Evolutionary conservation across 495 filamentous ascomycete genomes (phyloP).

Genomic region (Lasiosphaeria hispida): DNA sequence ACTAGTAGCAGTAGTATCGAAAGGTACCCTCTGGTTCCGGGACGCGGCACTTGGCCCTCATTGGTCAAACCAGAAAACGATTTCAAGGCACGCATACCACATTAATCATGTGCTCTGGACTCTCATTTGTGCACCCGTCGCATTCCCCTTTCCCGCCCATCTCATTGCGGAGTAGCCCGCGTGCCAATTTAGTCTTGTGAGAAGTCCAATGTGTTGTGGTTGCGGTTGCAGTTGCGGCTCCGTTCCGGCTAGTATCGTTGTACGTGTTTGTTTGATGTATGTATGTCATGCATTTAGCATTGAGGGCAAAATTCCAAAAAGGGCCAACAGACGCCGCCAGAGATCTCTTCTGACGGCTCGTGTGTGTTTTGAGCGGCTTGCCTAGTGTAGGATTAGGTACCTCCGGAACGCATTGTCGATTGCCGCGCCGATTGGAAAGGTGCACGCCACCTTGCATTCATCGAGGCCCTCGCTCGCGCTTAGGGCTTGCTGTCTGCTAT

Average conservation of each 20-base stretch:
- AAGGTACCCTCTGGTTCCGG: slow-evolving; percentile 1
- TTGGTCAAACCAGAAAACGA: slow-evolving; percentile 4
- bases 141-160: neutral
- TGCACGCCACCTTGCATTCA: too few species aligned
- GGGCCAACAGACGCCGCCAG: too few species aligned
- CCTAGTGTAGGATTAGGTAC: too few species aligned
- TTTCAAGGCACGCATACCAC: slow-evolving; percentile 14
- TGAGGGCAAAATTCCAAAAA: neutral
- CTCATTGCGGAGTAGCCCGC: neutral
- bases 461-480: too few species aligned
- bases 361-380: too few species aligned
- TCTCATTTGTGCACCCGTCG: neutral
- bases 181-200: too few species aligned
- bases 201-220: neutral
- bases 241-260: neutral
- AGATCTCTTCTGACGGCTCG: too few species aligned
- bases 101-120: slow-evolving; percentile 13
- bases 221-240: neutral
- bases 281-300: slow-evolving; percentile 7
- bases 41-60: neutral
- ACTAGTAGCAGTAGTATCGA: neutral
- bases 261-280: neutral
- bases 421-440: too few species aligned
- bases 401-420: too few species aligned
- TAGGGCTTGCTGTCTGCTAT: too few species aligned